Conservation (phyloP, 169 alveolate genomes). For the Perkinsus olseni region DNA sequence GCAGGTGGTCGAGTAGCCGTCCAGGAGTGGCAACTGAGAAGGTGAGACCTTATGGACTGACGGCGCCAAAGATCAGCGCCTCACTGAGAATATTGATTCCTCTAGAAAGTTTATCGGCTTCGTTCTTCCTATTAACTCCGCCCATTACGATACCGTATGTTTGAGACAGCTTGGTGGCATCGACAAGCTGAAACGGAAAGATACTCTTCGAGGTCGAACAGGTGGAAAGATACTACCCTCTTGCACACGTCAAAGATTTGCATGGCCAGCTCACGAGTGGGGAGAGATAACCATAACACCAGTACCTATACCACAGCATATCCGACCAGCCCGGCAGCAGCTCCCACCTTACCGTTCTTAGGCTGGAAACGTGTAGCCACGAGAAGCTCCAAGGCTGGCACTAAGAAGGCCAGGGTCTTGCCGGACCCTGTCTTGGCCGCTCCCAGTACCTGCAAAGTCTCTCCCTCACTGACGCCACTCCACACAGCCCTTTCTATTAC, state of each 20-base stretch:
- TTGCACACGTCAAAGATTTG: slow-evolving; percentile 92
- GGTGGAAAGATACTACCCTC: slow-evolving; percentile 76
- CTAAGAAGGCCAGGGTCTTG: slow-evolving; percentile 94
- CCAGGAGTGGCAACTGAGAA: slow-evolving; percentile 95
- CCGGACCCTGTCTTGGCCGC: slow-evolving; percentile 80
- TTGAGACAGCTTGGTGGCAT: slow-evolving; percentile 40
- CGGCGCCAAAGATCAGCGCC: background rate
- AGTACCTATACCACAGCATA: background rate
- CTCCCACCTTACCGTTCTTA: slow-evolving; percentile 81
- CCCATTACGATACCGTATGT: slow-evolving; percentile 97
- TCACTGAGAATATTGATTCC: slow-evolving; percentile 81
- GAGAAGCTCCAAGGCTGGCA: slow-evolving; percentile 93
- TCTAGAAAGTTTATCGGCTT: slow-evolving; percentile 86
- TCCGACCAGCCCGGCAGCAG: background rate
- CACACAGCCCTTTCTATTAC: slow-evolving; percentile 96
- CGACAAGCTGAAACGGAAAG: background rate
- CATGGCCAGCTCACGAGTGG: slow-evolving; percentile 95
- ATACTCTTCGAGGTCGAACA: slow-evolving; percentile 36
- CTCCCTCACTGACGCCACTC: slow-evolving; percentile 66
- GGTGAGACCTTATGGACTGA: slow-evolving; percentile 1
- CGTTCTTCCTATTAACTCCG: slow-evolving; percentile 93
- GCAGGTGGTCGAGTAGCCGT: slow-evolving; percentile 94
- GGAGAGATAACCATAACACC: slow-evolving; percentile 74
- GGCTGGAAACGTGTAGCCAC: slow-evolving; percentile 86
- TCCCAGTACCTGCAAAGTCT: background rate